These are phyloP conservation scores for Phytophthora pistaciae DNA, from an alignment of 352 stramenopile species.

Conservation along the genomic window DNA sequence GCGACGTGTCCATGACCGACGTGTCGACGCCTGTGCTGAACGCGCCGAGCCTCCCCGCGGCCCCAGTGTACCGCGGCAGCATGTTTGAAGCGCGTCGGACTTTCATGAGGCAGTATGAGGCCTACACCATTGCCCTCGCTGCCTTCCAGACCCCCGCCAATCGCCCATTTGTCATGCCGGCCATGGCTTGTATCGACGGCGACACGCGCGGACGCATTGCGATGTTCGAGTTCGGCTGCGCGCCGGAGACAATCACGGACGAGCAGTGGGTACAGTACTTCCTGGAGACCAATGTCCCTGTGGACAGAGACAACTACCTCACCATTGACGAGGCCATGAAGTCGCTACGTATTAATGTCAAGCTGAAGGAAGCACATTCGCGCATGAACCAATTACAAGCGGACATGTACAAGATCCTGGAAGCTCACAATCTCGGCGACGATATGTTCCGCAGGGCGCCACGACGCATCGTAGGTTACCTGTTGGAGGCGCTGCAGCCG, in stretches of 20 bases:
- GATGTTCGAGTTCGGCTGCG: conserved; percentile 8
- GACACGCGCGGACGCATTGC: conserved; percentile 8
- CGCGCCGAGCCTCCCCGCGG: neutral
- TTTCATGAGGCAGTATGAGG: neutral
- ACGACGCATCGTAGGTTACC: no score
- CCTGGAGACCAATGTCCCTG: conserved; percentile 7
- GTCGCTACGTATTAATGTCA: no score
- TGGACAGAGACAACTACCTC: conserved; percentile 5
- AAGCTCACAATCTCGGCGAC: no score
- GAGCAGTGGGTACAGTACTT: conserved; percentile 11
- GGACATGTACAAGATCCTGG: no score
- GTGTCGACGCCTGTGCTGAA: neutral
- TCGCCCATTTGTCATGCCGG: neutral
- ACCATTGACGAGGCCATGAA: no score
- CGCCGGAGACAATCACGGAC: conserved; percentile 5
- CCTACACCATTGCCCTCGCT: neutral
- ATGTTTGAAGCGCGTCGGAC: neutral
- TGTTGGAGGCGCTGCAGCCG: no score
- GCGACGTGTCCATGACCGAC: neutral
- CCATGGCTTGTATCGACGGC: neutral
- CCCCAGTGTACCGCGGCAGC: neutral
- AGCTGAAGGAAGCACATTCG: no score
- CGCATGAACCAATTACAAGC: no score
- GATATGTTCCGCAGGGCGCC: no score
- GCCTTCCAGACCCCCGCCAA: neutral